Conservation (phyloP, 306 rosid genomes). For the Glycine soja region DNA sequence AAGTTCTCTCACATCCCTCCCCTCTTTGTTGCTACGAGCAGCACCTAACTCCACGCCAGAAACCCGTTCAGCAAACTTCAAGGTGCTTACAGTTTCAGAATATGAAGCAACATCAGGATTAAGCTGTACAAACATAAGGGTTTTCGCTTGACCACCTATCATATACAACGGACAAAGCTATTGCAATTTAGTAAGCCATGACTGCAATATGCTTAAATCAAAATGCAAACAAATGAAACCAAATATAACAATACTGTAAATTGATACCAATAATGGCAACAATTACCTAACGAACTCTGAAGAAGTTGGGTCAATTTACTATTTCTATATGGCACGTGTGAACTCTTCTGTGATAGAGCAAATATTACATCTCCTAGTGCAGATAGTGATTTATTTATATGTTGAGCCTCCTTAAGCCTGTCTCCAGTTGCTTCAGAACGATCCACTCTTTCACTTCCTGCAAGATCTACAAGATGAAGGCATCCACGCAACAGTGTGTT, state of each 20-base stretch:
- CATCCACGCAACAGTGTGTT: conserved; percentile 80
- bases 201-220: conserved; percentile 26
- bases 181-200: conserved; percentile 31
- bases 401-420: conserved; percentile 99
- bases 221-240: neutral
- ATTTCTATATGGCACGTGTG: conserved; percentile 95
- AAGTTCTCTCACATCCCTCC: conserved; percentile 93
- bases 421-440: conserved; percentile 99
- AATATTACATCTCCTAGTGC: conserved; percentile 98
- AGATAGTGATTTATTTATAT: conserved; percentile 91
- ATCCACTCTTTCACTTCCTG: conserved; percentile 98
- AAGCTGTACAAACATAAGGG: conserved; percentile 98
- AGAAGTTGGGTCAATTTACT: conserved; percentile 99
- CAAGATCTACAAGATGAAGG: conserved; percentile 96
- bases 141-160: conserved; percentile 98
- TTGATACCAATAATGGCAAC: conserved; percentile 35
- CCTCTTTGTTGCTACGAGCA: conserved; percentile 97
- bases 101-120: conserved; percentile 93
- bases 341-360: conserved; percentile 91
- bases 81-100: conserved; percentile 86
- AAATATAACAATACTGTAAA: conserved; percentile 21
- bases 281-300: conserved; percentile 92
- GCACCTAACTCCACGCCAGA: conserved; percentile 98
- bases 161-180: conserved; percentile 37
- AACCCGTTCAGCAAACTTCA: conserved; percentile 99